phyloP scores from a whole-genome alignment of 2,329 filamentous ascomycete species.

The Mycosphaerelloides madeirae region DNA sequence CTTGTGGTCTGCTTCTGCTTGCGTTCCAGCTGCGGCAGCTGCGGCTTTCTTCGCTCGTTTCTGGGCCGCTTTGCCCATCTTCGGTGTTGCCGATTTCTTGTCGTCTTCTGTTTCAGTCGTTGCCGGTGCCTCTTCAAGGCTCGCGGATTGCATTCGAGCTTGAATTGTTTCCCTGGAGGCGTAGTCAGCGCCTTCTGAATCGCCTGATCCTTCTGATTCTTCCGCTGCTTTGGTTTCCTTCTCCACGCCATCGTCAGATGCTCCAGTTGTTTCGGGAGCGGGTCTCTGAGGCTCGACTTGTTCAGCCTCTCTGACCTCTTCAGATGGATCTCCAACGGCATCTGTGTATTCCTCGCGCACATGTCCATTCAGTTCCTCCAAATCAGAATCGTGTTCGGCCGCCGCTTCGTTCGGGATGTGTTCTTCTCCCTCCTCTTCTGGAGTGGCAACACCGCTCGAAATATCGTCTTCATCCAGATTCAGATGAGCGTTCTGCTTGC shows the following conservation, averaged over 20 bases:
- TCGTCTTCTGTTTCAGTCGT: neutral
- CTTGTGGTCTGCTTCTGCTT: conserved; percentile 48
- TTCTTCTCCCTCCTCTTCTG: conserved; percentile 30
- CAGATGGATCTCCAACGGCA: conserved; percentile 1
- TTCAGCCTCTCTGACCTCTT: conserved; percentile 2
- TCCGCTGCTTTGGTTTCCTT: neutral
- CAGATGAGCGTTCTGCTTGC: conserved; percentile 65
- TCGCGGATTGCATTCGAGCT: conserved; percentile 33
- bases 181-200: conserved; percentile 38
- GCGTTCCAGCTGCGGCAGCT: conserved; percentile 35
- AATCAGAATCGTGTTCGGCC: conserved; percentile 20
- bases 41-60: conserved; percentile 47
- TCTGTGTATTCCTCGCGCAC: conserved; percentile 2
- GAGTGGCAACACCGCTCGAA: conserved; percentile 30
- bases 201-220: conserved; percentile 8
- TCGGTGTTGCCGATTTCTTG: conserved; percentile 23
- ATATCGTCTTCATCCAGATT: conserved; percentile 37
- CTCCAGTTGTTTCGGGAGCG: neutral
- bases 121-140: conserved; percentile 5
- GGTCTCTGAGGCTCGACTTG: neutral
- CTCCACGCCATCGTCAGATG: conserved; percentile 1
- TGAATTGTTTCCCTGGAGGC: conserved; percentile 40
- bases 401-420: conserved; percentile 21
- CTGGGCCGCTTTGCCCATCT: conserved; percentile 46
- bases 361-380: conserved; percentile 8